Evolutionary conservation across 768 basidiomycete species (phyloP).

Genomic region (Wakefieldia striispora): DNA sequence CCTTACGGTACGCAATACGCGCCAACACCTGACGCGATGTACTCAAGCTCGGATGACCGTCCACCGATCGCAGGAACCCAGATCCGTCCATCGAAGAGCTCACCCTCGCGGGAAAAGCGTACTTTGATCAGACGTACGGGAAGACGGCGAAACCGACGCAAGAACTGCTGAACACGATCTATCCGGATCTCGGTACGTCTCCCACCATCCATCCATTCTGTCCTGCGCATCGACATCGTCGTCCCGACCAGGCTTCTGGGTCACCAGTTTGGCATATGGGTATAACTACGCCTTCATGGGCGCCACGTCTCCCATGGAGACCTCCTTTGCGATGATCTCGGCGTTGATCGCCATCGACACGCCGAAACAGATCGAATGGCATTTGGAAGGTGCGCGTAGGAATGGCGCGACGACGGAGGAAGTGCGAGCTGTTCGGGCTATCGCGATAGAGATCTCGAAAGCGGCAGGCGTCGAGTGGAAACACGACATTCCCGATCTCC

Average conservation of each 20-base stretch:
- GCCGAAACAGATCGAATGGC: constrained; percentile 66
- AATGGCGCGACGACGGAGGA: constrained; percentile 54
- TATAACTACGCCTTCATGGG: constrained; percentile 49
- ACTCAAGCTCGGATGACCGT: too few relatives aligned
- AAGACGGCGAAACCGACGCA: constrained; percentile 51
- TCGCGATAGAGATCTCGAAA: constrained; percentile 50
- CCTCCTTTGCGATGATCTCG: constrained; percentile 59
- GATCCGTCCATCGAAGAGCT: constrained; percentile 43
- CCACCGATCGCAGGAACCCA: constrained; percentile 35
- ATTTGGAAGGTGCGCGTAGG: constrained; percentile 54
- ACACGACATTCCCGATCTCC: constrained; percentile 46
- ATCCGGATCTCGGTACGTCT: constrained; percentile 61
- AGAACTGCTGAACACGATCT: constrained; percentile 44
- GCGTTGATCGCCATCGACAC: constrained; percentile 61
- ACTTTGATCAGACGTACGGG: constrained; percentile 54
- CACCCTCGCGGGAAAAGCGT: constrained; percentile 37
- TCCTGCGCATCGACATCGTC: not conserved
- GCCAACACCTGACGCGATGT: too few relatives aligned
- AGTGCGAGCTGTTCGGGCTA: constrained; percentile 50
- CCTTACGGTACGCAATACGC: constrained; percentile 40
- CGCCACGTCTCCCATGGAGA: constrained; percentile 49
- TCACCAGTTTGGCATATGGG: constrained; percentile 55
- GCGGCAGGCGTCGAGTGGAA: constrained; percentile 53
- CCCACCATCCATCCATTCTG: not conserved
- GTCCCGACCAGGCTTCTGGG: constrained; percentile 47